Conservation (phyloP, 176 grass and related monocot species). For the Typha latifolia region DNA sequence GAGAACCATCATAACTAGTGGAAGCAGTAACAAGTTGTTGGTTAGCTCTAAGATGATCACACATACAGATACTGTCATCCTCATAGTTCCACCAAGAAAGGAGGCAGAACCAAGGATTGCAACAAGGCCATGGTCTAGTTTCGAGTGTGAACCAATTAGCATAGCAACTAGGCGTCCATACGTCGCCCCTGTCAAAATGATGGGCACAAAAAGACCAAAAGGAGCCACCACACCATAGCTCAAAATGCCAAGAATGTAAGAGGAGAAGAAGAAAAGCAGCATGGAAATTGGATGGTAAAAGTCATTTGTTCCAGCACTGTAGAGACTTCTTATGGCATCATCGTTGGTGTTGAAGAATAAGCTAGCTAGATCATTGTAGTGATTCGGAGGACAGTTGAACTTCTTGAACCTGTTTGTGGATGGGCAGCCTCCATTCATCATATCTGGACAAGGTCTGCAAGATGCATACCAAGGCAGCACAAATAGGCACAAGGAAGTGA, state of each 20-base stretch:
- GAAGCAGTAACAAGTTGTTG: constrained; percentile 90
- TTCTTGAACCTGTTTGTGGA: constrained; percentile 50
- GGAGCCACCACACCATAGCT: constrained; percentile 93
- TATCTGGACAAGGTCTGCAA: constrained; percentile 56
- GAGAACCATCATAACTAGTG: constrained; percentile 80
- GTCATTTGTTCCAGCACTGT: constrained; percentile 57
- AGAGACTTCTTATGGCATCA: constrained; percentile 85
- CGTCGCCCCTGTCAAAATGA: constrained; percentile 87
- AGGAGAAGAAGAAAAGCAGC: constrained; percentile 51
- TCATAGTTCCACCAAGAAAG: constrained; percentile 81
- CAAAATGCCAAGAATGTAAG: constrained; percentile 64
- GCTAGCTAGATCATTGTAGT: constrained; percentile 93
- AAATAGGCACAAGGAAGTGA: constrained; percentile 54
- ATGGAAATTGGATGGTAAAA: constrained; percentile 62
- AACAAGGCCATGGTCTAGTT: constrained; percentile 82
- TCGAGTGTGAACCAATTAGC: constrained; percentile 38
- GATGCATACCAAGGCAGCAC: constrained; percentile 67
- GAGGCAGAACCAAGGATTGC: constrained; percentile 85
- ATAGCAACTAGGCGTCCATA: constrained; percentile 71
- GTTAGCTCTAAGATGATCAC: constrained; percentile 81
- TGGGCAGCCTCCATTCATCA: constrained; percentile 26
- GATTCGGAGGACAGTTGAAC: constrained; percentile 57
- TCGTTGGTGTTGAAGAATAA: constrained; percentile 90
- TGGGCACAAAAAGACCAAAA: constrained; percentile 72
- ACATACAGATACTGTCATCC: constrained; percentile 85